Base-by-base conservation (phyloP, 1,284 basidiomycete genomes). In the Rhodotorula sp. region DNA sequence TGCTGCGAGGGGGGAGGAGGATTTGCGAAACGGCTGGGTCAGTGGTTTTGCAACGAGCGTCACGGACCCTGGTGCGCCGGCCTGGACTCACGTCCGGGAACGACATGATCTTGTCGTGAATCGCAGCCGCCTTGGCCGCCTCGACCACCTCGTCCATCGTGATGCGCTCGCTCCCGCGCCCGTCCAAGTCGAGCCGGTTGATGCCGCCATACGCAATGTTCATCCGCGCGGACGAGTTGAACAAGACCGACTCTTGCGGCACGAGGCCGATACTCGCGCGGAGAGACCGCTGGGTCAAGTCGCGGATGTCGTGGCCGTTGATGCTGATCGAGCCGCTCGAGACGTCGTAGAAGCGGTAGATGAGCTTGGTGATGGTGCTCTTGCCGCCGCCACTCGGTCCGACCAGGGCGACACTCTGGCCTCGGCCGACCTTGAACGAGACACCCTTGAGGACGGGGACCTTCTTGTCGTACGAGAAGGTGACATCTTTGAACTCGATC, bases 341-440 rank as follows among this genome's bases (percentile, higher is more conserved):
- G 28, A 93, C 85, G 78, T 95, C 93, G 80, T 95, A 95, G 83
- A 97, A 93, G 59, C 93, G 86, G 80, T 92, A 95, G 21, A 97
- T 84, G 60, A 68, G 60, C 18, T 67, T 26, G 62, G 66, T 68
- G 55, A 69, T 60, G 28, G 73, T 74, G 16, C 68, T 72, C 69
- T 77, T 78, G 10, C 77, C 77, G 5, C 72, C 88, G 56, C 89
- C 90, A 21, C 66, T 69, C n/a, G 77, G 71, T 1, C 79, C 80
- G 45, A 94, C 90, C 38, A 94, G 85, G 0, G 92, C 92, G 18
- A 93, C 90, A 18, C 89, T 88, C 8, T 87, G 87, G 21, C 88
- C 89, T 79, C 88, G 90, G 6, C 88, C 90, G 45, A 93, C 88
- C 77, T 87, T 89, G 85, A 95, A 95, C 14, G 89, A 91, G 62